Percentiles rank a stretch among this genome's conserved stretches.
phyloP scores from a whole-genome alignment of 768 basidiomycete genomes.

The Gelatoporia subvermispora region DNA sequence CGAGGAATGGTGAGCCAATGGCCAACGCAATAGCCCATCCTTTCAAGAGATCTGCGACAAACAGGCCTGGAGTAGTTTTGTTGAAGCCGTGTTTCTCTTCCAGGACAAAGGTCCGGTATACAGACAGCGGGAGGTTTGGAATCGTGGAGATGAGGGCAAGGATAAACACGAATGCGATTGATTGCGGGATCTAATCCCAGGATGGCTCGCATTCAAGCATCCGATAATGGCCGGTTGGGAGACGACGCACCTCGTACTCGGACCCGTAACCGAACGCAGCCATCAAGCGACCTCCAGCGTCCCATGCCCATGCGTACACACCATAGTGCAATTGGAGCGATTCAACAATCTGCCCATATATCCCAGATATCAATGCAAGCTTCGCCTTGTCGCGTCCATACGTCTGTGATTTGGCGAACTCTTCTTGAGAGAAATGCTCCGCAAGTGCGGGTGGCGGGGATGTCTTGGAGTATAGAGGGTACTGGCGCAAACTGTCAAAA shows the following conservation, averaged over 20 bases:
- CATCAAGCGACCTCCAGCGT: constrained; percentile 47
- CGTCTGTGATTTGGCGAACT: constrained; percentile 84
- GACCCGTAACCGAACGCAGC: constrained; percentile 54
- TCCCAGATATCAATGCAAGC: constrained; percentile 67
- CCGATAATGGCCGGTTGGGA: not conserved
- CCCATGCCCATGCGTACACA: constrained; percentile 83
- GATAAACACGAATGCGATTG: constrained; percentile 68
- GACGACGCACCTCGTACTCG: constrained; percentile 62
- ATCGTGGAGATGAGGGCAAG: constrained; percentile 63
- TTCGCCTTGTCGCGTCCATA: constrained; percentile 91
- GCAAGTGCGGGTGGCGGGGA: constrained; percentile 69
- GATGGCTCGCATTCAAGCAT: not conserved
- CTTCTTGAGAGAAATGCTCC: constrained; percentile 59
- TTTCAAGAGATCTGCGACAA: constrained; percentile 77
- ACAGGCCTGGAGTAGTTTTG: constrained; percentile 78
- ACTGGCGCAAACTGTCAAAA: constrained; percentile 67
- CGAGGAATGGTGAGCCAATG: constrained; percentile 82
- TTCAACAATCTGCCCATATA: constrained; percentile 71
- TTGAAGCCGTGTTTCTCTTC: constrained; percentile 98
- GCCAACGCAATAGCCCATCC: constrained; percentile 64
- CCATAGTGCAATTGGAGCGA: constrained; percentile 69
- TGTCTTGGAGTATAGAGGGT: constrained; percentile 75
- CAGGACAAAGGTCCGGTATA: constrained; percentile 89
- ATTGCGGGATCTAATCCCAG: constrained; percentile 66
- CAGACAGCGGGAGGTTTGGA: constrained; percentile 67